phyloP scores from a whole-genome alignment of 371 early-diverging fungal genomes.

The Mucor racemosus region DNA sequence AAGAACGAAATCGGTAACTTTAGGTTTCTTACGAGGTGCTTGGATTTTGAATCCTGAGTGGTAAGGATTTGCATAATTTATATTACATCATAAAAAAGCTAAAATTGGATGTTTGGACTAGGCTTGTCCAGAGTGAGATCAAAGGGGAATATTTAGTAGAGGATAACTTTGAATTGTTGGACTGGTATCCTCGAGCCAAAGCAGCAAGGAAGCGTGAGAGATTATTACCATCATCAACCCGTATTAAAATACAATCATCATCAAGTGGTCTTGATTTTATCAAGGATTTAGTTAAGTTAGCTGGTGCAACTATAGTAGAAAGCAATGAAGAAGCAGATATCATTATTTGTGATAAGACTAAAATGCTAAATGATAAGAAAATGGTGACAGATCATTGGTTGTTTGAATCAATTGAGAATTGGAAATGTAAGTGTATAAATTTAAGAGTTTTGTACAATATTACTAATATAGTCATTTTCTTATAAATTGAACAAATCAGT shows the following conservation, averaged over 20 bases:
- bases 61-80: conserved; percentile 17
- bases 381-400: conserved; percentile 24
- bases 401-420: conserved; percentile 27
- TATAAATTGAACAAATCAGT: conserved; percentile 1
- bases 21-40: conserved; percentile 19
- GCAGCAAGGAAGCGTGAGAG: not conserved
- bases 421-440: conserved; percentile 23
- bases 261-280: conserved; percentile 4
- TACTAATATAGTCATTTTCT: conserved; percentile 4
- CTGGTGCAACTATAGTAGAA: conserved; percentile 13
- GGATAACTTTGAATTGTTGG: conserved; percentile 12
- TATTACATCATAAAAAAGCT: not conserved
- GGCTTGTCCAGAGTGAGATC: conserved; percentile 14
- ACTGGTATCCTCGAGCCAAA: conserved; percentile 18
- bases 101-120: not conserved
- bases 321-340: conserved; percentile 17
- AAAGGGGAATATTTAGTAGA: conserved; percentile 8
- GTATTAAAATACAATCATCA: conserved; percentile 12
- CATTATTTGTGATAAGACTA: conserved; percentile 15
- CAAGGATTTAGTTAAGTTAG: conserved; percentile 9
- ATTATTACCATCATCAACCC: conserved; percentile 12
- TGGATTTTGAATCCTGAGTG: conserved; percentile 27
- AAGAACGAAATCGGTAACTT: conserved; percentile 20
- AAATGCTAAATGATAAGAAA: conserved; percentile 9
- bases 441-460: conserved; percentile 1